These are phyloP conservation scores for Teunomyces kruisii DNA, from an alignment of 805 yeast genomes.

Conservation along the genomic window DNA sequence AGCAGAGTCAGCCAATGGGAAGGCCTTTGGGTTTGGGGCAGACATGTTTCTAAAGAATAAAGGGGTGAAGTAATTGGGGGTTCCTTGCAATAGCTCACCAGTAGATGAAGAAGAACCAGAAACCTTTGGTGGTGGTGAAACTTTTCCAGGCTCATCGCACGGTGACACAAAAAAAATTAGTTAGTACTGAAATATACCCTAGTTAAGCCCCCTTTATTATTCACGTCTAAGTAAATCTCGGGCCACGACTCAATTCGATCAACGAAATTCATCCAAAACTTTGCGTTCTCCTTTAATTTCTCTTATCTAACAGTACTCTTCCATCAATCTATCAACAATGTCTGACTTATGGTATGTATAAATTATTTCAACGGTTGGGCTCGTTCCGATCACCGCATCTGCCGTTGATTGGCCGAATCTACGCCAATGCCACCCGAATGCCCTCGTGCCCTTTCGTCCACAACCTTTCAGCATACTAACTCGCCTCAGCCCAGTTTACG, in stretches of 20 bases:
- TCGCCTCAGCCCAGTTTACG: slow-evolving; percentile 30
- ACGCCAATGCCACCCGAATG: background rate
- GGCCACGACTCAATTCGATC: slow-evolving; percentile 1
- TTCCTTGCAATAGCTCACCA: slow-evolving; percentile 36
- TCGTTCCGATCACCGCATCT: background rate
- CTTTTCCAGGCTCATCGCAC: slow-evolving; percentile 3
- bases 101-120: slow-evolving; percentile 7
- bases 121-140: background rate
- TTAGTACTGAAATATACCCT: background rate
- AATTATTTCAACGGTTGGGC: background rate
- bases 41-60: slow-evolving; percentile 45
- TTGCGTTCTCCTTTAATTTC: slow-evolving; percentile 4
- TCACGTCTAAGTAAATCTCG: background rate
- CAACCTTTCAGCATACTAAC: slow-evolving; percentile 16
- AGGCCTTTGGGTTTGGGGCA: slow-evolving; percentile 96
- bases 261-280: slow-evolving; percentile 4
- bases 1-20: slow-evolving; percentile 96
- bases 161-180: background rate
- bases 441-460: background rate
- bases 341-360: slow-evolving; percentile 75
- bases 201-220: background rate
- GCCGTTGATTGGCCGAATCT: background rate
- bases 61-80: slow-evolving; percentile 10
- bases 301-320: slow-evolving; percentile 4
- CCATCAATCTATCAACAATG: slow-evolving; percentile 39